Evolutionary conservation across 2,329 filamentous ascomycete genomes (phyloP).

Genomic region (Aureobasidium mangrovei): DNA sequence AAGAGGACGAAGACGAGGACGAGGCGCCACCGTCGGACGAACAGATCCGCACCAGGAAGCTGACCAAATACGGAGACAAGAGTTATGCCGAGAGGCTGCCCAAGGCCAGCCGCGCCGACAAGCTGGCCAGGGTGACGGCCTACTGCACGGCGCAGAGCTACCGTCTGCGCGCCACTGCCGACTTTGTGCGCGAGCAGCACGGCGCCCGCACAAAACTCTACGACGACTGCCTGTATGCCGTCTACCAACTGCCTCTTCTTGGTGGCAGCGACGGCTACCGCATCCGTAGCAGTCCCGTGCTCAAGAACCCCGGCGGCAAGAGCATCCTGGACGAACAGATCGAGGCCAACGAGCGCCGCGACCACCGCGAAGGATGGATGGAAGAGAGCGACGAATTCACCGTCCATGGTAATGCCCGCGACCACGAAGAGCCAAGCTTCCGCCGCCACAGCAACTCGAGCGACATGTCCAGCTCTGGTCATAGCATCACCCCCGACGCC

Average conservation of each 20-base stretch:
- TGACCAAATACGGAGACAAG: constrained; percentile 59
- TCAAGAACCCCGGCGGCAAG: constrained; percentile 89
- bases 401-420: constrained; percentile 21
- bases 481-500: constrained; percentile 57
- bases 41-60: constrained; percentile 55
- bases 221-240: constrained; percentile 92
- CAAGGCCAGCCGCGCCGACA: constrained; percentile 64
- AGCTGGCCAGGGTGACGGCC: constrained; percentile 81
- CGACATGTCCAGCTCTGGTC: constrained; percentile 34
- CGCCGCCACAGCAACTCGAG: constrained; percentile 23
- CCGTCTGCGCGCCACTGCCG: constrained; percentile 78
- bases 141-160: constrained; percentile 95
- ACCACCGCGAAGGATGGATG: constrained; percentile 87
- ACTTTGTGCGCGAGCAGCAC: constrained; percentile 81
- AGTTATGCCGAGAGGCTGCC: constrained; percentile 90
- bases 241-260: constrained; percentile 85
- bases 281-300: constrained; percentile 77
- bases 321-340: constrained; percentile 92
- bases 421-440: constrained; percentile 12
- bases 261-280: constrained; percentile 81
- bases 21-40: constrained; percentile 56
- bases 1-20: constrained; percentile 33
- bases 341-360: constrained; percentile 79
- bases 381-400: constrained; percentile 63
- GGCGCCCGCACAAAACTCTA: constrained; percentile 91